Percentiles rank a stretch among this genome's conserved stretches.
Conservation (phyloP, 106 monocot genomes). For the Narthecium ossifragum region DNA sequence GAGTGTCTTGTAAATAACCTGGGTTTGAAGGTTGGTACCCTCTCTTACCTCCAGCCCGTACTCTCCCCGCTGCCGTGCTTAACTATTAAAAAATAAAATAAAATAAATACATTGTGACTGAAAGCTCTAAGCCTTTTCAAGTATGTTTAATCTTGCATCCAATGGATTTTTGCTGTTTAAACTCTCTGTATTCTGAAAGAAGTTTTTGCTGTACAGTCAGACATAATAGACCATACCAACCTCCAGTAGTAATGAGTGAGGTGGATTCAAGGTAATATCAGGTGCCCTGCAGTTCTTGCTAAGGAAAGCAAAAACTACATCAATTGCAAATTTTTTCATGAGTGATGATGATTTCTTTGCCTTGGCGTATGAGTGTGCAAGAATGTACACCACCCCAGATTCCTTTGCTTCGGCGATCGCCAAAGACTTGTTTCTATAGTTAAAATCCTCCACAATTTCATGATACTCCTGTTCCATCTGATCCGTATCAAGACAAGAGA, state of each 20-base stretch:
- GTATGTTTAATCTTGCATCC: too few species aligned
- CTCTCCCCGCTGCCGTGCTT: too few species aligned
- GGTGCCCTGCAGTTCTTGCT: conserved; percentile 64
- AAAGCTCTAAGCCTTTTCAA: too few species aligned
- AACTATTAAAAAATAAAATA: too few species aligned
- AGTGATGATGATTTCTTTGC: conserved; percentile 59
- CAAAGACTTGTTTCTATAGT: conserved; percentile 30
- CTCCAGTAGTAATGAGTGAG: conserved; percentile 63
- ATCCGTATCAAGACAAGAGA: neutral
- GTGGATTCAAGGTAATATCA: conserved; percentile 41
- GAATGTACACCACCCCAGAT: conserved; percentile 67
- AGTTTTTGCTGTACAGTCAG: conserved; percentile 22
- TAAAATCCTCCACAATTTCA: neutral
- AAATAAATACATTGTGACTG: too few species aligned
- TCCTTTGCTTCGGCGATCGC: conserved; percentile 65
- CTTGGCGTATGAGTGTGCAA: conserved; percentile 50
- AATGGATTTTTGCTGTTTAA: too few species aligned
- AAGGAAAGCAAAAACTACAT: conserved; percentile 52
- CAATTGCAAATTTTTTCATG: conserved; percentile 56
- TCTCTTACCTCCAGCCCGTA: too few species aligned
- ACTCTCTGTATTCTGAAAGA: too few species aligned
- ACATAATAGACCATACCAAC: conserved; percentile 75
- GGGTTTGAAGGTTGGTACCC: too few species aligned
- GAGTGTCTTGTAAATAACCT: too few species aligned
- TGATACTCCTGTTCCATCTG: neutral